Evolutionary conservation across 2,329 filamentous ascomycete species (phyloP).

Genomic region (Penicillium sp.): DNA sequence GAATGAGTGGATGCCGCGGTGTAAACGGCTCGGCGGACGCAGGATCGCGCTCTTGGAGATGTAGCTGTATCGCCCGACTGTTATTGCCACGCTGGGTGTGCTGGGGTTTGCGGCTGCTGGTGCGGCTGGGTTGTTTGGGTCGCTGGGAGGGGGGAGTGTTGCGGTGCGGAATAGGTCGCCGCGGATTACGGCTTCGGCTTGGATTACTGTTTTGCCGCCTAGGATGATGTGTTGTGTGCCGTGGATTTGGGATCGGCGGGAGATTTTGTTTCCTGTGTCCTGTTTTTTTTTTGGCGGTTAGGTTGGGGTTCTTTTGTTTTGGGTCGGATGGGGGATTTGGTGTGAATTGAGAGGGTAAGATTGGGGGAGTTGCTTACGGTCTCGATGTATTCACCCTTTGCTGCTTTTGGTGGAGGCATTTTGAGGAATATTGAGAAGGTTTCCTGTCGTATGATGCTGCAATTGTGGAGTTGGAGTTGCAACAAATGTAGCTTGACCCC

Average conservation of each 20-base stretch:
- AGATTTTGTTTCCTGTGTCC: constrained; percentile 99
- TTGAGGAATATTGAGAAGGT: background rate
- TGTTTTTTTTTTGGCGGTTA: constrained; percentile 38
- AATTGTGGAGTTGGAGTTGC: constrained; percentile 1
- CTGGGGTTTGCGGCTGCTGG: constrained; percentile 33
- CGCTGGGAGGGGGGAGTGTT: constrained; percentile 22
- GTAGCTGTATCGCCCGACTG: constrained; percentile 89
- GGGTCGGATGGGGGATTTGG: background rate
- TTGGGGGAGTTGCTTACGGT: constrained; percentile 61
- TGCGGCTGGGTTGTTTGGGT: constrained; percentile 38
- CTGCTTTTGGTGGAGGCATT: constrained; percentile 71
- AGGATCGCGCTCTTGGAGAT: constrained; percentile 76
- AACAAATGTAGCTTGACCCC: background rate
- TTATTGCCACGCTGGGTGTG: constrained; percentile 59
- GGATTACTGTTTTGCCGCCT: constrained; percentile 92
- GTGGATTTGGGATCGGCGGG: constrained; percentile 84
- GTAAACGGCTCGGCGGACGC: constrained; percentile 77
- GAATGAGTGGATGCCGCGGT: constrained; percentile 64
- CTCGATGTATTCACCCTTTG: constrained; percentile 93
- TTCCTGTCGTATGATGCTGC: background rate
- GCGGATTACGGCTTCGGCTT: constrained; percentile 89
- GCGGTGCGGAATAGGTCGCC: constrained; percentile 72
- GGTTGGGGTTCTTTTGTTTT: background rate
- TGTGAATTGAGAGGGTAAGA: background rate
- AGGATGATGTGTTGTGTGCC: constrained; percentile 98